Conservation (phyloP, 2,329 filamentous ascomycete species). For the Xylaria polymorpha region DNA sequence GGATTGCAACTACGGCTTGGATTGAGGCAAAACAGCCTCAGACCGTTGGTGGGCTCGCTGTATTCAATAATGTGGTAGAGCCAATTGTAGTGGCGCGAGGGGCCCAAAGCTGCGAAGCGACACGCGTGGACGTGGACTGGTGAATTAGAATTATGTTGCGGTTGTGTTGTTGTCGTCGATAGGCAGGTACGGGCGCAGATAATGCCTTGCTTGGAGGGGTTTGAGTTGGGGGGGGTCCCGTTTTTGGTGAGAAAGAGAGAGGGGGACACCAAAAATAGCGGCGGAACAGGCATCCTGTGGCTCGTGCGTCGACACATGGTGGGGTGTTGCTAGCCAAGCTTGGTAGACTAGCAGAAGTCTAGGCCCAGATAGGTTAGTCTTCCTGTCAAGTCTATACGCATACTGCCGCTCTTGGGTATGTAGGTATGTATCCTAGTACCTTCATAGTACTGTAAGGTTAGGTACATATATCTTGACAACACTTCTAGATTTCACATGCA, state of each 20-base stretch:
- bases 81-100: background rate
- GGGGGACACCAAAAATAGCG: conserved; percentile 20
- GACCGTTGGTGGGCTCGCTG: background rate
- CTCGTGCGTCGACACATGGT: conserved; percentile 5
- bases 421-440: no score
- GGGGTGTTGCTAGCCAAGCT: background rate
- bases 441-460: no score
- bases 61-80: background rate
- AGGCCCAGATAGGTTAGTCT: background rate
- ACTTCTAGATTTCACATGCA: background rate
- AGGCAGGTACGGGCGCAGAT: background rate
- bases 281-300: conserved; percentile 9
- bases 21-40: background rate
- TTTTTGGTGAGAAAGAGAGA: background rate
- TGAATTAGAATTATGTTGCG: conserved; percentile 20
- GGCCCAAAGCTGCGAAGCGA: background rate
- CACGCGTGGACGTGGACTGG: background rate
- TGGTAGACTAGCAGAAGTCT: background rate
- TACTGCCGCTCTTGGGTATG: no score
- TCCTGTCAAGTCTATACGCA: no score
- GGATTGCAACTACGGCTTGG: conserved; percentile 11
- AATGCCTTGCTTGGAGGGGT: conserved; percentile 19
- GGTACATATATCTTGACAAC: background rate
- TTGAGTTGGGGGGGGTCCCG: conserved; percentile 10
- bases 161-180: conserved; percentile 3